Evolutionary conservation across 2,329 filamentous ascomycete species (phyloP), one percentile per base, ranked within the genome.

Genomic region (Dissoconium aciculare): DNA sequence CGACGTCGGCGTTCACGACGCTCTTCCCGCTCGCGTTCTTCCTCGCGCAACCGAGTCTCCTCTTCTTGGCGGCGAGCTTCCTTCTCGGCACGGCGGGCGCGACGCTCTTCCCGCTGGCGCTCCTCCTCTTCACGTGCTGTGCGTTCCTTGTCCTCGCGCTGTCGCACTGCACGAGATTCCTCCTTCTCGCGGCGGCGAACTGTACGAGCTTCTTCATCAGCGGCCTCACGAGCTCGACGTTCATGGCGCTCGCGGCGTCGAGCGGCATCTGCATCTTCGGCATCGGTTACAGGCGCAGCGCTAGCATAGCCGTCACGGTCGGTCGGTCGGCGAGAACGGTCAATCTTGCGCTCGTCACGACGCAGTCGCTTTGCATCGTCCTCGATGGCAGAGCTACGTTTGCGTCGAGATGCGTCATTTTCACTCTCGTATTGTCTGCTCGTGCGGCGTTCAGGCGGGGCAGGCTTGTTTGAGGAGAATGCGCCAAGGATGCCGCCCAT

Each of bases 401-500:
- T 55, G 32, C 49, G 49, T 3, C 45, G 45, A 10, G 39, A 28
- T 5, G 36, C 39, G 25, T 41, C 45, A 26, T 52, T 49, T 16
- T 55, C 53, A 27, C 46, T 51, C 13, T 54, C 53, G 28, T 55
- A 54, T 4, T 33, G 43, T 27, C 45, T 50, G 39, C 43, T 50
- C 29, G 46, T 41, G 11, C 41, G 46, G 4, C 45, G 37, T 17
- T 51, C 45, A n/a, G 44, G 37, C 5, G 38, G 36, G n/a, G 19
- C 19, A 4, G 47, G 42, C 8, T 43, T 38, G 31, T 46, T 36
- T 23, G 19, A 23, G 46, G 51, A 34, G 36, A 56, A 46, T 5
- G 31, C 61, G 39, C 61, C 62, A 30, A 66, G 56, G 38, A 47
- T 62, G n/a, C 68, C 67, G n/a, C 68, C 66, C 57, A 71, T 68